Evolutionary conservation across 495 filamentous ascomycete genomes (phyloP).

Genomic region (Parachaetomium inaequale): DNA sequence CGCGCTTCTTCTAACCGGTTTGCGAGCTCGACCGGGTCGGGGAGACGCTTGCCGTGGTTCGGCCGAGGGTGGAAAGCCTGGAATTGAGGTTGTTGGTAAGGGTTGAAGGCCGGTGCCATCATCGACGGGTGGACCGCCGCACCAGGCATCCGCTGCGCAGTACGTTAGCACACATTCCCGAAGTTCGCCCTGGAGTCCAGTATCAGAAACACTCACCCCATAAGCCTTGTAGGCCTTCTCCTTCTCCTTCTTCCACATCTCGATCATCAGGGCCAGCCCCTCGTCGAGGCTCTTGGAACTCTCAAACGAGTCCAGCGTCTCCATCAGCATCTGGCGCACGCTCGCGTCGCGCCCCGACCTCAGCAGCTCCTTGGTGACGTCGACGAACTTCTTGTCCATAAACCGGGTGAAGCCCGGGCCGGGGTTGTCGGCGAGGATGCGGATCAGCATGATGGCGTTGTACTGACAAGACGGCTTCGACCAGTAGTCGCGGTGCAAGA

Average conservation of each 20-base stretch:
- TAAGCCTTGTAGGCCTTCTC: constrained; percentile 49
- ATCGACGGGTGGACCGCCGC: background rate
- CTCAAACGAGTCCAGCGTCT: constrained; percentile 78
- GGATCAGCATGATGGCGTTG: constrained; percentile 92
- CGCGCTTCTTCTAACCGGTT: constrained; percentile 83
- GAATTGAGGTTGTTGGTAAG: constrained; percentile 26
- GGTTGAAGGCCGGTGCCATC: constrained; percentile 3
- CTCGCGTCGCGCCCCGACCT: constrained; percentile 65
- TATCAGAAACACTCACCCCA: constrained; percentile 31
- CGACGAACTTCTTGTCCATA: constrained; percentile 74
- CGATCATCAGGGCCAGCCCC: constrained; percentile 59
- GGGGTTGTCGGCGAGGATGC: constrained; percentile 90
- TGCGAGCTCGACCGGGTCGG: constrained; percentile 73
- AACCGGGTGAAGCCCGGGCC: constrained; percentile 84
- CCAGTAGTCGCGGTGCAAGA: constrained; percentile 64
- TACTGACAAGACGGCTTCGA: constrained; percentile 70
- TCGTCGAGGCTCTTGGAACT: constrained; percentile 65
- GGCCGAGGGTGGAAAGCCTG: constrained; percentile 43
- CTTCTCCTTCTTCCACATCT: constrained; percentile 92
- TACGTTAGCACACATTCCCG: background rate
- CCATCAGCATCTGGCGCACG: constrained; percentile 78
- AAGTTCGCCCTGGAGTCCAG: background rate
- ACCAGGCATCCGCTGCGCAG: background rate
- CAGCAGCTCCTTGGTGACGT: constrained; percentile 71
- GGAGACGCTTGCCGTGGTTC: constrained; percentile 50